Base-by-base conservation (phyloP, 805 yeast species). In the Starmerella davenportii region DNA sequence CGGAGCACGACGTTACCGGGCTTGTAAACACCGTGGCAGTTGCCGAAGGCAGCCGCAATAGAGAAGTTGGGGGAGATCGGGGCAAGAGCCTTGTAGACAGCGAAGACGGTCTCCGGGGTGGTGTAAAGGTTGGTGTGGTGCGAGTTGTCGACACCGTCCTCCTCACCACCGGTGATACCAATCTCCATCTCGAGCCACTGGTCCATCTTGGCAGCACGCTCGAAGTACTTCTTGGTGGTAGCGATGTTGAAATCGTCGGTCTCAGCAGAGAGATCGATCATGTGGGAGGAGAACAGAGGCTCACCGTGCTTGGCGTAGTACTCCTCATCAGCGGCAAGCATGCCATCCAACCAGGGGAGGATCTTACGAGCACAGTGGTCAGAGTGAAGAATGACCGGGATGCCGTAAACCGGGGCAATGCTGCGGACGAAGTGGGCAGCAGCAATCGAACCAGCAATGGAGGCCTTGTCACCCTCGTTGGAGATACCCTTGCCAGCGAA, bases 81-180 rank as follows among this genome's bases (percentile, higher is more conserved):
- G 39, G 78, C 56, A 53, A 90, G 72, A 43, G 95, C 95, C 64
- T 80, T 68, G 76, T 82, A 71, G 56, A 90, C 96, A 51, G 73
- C 74, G 68, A 61, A 90, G 40, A 90, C 94, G 53, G 94, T 87
- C 68, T 80, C 94, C 56, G 98, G 82, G 55, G 76, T 74, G 54
- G 98, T 90, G 79, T 87, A 90, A 56, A 90, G 70, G 49, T 79
- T 62, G 48, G 79, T 84, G 51, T 81, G 95, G 63, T 74, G 71
- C 66, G 87, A 92, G 75, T 90, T 90, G 78, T 90, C 90, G 58
- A 90, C 98, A 76, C 98, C 98, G 62, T 90, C 98, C 70, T 90
- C 98, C 72, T 90, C 98, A 77, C 98, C 98, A 69, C 98, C 98
- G 63, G 98, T 90, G 76, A 90, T 90, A 76, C 98, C 98, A 62